Percentiles rank a stretch among this genome's conserved stretches.
These are phyloP conservation scores for Pigoraptor vietnamica DNA, from an alignment of 78 protist species.

Conservation along the genomic window DNA sequence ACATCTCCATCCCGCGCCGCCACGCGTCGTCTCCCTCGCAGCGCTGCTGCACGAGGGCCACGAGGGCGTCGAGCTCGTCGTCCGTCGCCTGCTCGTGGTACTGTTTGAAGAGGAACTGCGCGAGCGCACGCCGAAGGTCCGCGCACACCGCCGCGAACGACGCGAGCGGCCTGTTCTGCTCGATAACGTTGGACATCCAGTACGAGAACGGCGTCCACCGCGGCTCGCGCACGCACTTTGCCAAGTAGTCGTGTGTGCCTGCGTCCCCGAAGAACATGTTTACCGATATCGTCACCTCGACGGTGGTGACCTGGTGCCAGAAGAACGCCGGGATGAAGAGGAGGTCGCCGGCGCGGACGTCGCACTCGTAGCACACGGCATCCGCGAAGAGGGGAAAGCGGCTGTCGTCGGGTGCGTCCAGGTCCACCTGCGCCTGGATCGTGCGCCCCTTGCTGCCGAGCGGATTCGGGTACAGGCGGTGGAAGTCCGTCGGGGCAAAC, in stretches of 20 bases:
- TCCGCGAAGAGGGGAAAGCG: not conserved
- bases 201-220: not conserved
- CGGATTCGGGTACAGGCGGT: not conserved
- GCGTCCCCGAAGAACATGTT: not conserved
- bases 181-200: not conserved
- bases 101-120: not conserved
- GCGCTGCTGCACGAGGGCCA: not conserved
- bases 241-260: not conserved
- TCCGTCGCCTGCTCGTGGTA: not conserved
- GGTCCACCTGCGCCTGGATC: not conserved
- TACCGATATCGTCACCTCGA: not conserved
- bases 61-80: not conserved
- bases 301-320: not conserved
- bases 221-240: not conserved
- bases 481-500: not conserved
- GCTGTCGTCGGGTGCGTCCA: not conserved
- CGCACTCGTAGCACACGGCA: not conserved
- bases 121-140: not conserved
- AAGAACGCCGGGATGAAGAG: not conserved
- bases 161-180: not conserved
- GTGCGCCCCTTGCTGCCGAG: not conserved
- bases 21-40: not conserved
- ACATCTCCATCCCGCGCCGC: not conserved
- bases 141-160: not conserved
- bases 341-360: not conserved